Conservation (phyloP, 176 grass and related monocot species). For the Themeda triandra region DNA sequence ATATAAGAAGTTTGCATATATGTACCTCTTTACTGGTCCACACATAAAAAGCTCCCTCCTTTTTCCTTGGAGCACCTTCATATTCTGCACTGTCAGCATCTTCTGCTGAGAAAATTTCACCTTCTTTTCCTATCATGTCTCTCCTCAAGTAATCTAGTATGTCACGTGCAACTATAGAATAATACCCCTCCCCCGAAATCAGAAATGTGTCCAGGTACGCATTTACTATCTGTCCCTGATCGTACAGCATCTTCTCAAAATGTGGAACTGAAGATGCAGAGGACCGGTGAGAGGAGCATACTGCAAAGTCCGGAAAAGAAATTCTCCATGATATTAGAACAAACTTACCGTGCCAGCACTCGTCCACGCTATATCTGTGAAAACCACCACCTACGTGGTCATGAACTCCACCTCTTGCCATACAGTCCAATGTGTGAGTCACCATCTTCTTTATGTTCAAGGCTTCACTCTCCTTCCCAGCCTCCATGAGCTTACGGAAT, state of each 20-base stretch:
- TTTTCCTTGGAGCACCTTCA: constrained; percentile 66
- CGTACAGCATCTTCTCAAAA: constrained; percentile 99
- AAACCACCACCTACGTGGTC: constrained; percentile 93
- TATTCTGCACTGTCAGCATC: constrained; percentile 97
- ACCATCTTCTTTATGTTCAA: constrained; percentile 71
- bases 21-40: constrained; percentile 83
- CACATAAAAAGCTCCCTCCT: constrained; percentile 90
- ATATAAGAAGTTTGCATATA: constrained; percentile 1
- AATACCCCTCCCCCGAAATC: constrained; percentile 67
- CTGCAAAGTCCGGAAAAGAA: background rate
- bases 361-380: constrained; percentile 97
- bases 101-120: constrained; percentile 94
- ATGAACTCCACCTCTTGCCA: constrained; percentile 93
- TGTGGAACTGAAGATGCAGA: constrained; percentile 74
- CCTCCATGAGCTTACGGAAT: constrained; percentile 55
- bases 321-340: background rate
- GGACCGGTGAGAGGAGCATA: constrained; percentile 6
- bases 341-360: constrained; percentile 85
- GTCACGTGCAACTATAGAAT: constrained; percentile 65
- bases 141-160: constrained; percentile 95
- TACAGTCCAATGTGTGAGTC: constrained; percentile 74
- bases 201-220: constrained; percentile 80
- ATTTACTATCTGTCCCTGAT: constrained; percentile 90
- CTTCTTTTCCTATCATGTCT: constrained; percentile 90
- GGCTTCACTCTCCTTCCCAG: constrained; percentile 51